These are phyloP conservation scores for Conticribra guillardii DNA, from an alignment of 108 stramenopile genomes.

Conservation along the genomic window DNA sequence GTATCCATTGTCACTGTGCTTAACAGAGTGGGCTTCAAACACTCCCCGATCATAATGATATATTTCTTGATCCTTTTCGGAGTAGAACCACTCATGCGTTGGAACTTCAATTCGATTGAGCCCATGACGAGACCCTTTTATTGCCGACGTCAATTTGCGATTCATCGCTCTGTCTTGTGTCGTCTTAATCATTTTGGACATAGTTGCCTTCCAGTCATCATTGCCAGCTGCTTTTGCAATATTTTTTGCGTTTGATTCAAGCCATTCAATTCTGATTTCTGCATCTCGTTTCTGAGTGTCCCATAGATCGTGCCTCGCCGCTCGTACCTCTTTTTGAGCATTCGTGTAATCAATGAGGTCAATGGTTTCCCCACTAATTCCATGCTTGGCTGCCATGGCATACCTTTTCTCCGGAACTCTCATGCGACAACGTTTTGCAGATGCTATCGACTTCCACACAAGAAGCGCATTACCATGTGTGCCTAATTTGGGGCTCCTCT, in stretches of 20 bases:
- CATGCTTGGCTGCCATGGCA: no score
- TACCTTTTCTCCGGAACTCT: no score
- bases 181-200: background rate
- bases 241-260: background rate
- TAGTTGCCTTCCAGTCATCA: background rate
- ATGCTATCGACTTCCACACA: no score
- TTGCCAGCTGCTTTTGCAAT: background rate
- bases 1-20: background rate
- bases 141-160: background rate
- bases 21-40: background rate
- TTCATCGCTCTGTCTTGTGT: background rate
- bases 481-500: no score
- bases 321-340: no score
- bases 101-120: background rate
- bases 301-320: background rate
- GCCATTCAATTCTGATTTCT: background rate
- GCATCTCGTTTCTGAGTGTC: background rate
- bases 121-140: background rate
- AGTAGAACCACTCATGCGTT: slow-evolving; percentile 11
- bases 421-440: no score
- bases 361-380: no score
- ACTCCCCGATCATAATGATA: background rate
- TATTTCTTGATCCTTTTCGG: background rate
- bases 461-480: no score
- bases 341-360: no score